Evolutionary conservation across 345 rosid genomes (phyloP), one percentile per base, ranked within the genome.

Genomic region (Adansonia digitata): DNA sequence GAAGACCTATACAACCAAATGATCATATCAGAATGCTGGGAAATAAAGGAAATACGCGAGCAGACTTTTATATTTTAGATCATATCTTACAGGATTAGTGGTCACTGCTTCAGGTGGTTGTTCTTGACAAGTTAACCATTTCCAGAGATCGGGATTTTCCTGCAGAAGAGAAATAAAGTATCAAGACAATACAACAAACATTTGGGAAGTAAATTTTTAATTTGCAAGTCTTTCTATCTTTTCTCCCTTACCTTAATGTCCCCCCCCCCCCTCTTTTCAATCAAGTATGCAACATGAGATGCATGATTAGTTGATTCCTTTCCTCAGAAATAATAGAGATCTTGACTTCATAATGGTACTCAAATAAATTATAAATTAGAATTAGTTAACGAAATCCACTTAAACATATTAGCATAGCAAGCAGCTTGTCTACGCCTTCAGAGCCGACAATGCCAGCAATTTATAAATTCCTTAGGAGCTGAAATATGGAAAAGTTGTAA

Each of bases 141-240:
- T 94, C 99, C 99, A 94, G 39, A 94, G 90, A 67, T 89, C 96
- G 13, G 97, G 99, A 82, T 94, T 92, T 82, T 94, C 97, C 98
- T 94, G 88, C 81, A 77, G 5, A 77, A 72, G 48, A 72, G 39
- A 74, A 61, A 63, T 14, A 53, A 22, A 52, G 1, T 14, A 48
- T 6, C 35, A 6, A 22, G 15, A 35, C 22, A 64, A 71, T 2
- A 46, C 45, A 0, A 20, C 10, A 60, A 65, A 17, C 17, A 40
- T 40, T 51, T 45, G 67, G n/a, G 27, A 29, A 10, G 14, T 5
- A 15, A 45, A 61, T 8, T 13, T 35, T 37, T 1, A 59, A 59
- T 20, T 62, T 35, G 42, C 68, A 62, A 62, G 45, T 7, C 42
- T 62, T 3, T 55, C 22, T 27, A 22, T 62, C 18, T 55, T 55